Evolutionary conservation across 257 asterid species (phyloP).

Genomic region (Prunella vulgaris): DNA sequence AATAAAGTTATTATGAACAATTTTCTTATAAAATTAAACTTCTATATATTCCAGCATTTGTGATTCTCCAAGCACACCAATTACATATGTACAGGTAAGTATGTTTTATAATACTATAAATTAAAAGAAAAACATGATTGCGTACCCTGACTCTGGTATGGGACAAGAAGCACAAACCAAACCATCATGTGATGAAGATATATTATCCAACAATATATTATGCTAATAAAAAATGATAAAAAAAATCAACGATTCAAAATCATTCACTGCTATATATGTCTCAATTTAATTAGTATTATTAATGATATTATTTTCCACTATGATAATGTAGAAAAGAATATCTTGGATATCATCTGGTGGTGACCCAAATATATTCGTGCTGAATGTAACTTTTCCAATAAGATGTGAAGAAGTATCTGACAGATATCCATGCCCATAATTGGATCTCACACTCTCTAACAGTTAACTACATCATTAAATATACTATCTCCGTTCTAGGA

Average conservation of each 20-base stretch:
- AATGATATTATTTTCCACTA: not conserved
- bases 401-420: not conserved
- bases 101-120: too few species aligned
- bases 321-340: not conserved
- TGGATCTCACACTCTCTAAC: too few species aligned
- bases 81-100: too few species aligned
- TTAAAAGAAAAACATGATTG: not conserved
- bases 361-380: not conserved
- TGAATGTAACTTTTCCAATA: not conserved
- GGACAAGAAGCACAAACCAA: not conserved
- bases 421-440: not conserved
- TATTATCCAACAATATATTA: not conserved
- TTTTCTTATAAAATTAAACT: too few species aligned
- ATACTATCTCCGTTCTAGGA: too few species aligned
- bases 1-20: too few species aligned
- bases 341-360: constrained; percentile 1
- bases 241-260: not conserved
- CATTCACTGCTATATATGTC: constrained; percentile 1
- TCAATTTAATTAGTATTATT: too few species aligned
- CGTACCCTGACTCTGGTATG: not conserved
- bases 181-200: not conserved
- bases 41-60: too few species aligned
- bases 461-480: too few species aligned
- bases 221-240: not conserved
- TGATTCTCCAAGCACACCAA: too few species aligned